A percentile compares a stretch with the other conserved stretches of the same genome.
phyloP scores from a whole-genome alignment of 305 asterid species.

The Fraxinus paxiana region DNA sequence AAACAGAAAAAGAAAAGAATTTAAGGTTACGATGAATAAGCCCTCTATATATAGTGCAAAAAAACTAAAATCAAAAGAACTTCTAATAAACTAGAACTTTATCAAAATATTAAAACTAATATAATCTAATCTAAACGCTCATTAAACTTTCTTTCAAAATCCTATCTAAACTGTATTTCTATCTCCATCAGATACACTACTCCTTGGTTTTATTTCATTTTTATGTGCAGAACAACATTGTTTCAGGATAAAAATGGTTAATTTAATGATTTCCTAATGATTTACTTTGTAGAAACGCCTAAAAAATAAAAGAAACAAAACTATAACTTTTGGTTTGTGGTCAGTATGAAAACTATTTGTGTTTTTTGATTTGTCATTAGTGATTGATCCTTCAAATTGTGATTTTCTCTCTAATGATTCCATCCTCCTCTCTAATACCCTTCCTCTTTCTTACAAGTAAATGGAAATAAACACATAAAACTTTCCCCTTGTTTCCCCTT shows the following conservation, averaged over 20 bases:
- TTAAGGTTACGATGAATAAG: background rate
- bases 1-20: background rate
- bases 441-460: constrained; percentile 5
- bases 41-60: background rate
- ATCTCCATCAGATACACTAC: background rate
- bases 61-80: background rate
- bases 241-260: background rate
- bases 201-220: background rate
- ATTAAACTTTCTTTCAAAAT: background rate
- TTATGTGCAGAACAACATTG: background rate
- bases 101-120: background rate
- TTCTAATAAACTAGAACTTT: background rate
- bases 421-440: background rate
- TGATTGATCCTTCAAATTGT: constrained; percentile 11
- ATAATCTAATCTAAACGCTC: background rate
- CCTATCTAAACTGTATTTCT: background rate
- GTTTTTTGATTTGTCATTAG: background rate
- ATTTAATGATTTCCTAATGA: background rate
- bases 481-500: background rate
- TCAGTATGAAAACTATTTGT: background rate
- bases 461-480: background rate
- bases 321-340: background rate
- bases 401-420: background rate
- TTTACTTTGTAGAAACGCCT: background rate
- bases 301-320: background rate